phyloP scores from a whole-genome alignment of 305 asterid genomes.

The Stenogyne calaminthoides region DNA sequence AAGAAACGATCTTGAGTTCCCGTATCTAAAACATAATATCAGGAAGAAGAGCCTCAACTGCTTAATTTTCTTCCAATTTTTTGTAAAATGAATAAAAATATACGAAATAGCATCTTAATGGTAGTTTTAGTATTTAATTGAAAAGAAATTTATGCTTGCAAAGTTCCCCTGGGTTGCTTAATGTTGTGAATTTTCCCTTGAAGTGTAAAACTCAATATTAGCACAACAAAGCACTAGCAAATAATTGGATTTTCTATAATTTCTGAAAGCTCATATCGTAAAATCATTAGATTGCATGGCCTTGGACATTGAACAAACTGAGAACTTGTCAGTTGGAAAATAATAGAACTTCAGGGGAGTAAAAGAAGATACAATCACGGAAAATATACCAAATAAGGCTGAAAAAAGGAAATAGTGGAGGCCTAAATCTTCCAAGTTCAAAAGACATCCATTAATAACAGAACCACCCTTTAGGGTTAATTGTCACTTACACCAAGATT shows the following conservation, averaged over 20 bases:
- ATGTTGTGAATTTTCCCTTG: not conserved
- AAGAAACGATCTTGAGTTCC: not conserved
- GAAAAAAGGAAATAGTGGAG: not conserved
- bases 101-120: not conserved
- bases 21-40: not conserved
- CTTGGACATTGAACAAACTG: not conserved
- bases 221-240: not conserved
- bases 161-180: not conserved
- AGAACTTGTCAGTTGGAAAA: not conserved
- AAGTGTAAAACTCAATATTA: not conserved
- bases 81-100: not conserved
- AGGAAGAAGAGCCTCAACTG: slow-evolving; percentile 12
- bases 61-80: not conserved
- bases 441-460: not conserved
- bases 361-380: not conserved
- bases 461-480: not conserved
- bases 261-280: not conserved
- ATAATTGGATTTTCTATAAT: not conserved
- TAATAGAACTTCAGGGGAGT: not conserved
- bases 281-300: not conserved
- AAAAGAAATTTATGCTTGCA: not conserved
- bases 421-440: not conserved
- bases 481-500: not conserved
- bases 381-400: not conserved
- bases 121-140: not conserved